Percentiles rank a stretch among this genome's conserved stretches.
These are phyloP conservation scores for Termitomyces sp. DNA, from an alignment of 768 basidiomycete genomes.

Conservation along the genomic window DNA sequence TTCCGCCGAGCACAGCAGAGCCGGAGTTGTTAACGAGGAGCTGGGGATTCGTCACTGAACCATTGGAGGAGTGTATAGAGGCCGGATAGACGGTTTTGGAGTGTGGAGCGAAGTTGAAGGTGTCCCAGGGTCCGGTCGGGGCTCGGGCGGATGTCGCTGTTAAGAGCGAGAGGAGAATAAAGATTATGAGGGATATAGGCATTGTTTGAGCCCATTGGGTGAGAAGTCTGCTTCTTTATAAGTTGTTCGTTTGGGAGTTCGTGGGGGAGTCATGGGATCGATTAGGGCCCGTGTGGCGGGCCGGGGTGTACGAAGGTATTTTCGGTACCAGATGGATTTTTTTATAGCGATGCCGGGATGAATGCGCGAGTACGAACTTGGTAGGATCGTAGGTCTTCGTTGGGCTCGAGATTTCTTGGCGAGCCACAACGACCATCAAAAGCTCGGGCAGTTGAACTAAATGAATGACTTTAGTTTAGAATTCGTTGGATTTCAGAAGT, in stretches of 20 bases:
- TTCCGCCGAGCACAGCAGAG: constrained; percentile 25
- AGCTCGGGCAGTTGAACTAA: too few relatives aligned
- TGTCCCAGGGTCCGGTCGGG: constrained; percentile 48
- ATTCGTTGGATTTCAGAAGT: too few relatives aligned
- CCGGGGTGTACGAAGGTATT: neutral
- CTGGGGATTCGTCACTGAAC: constrained; percentile 28
- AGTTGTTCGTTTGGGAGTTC: neutral
- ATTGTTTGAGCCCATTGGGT: neutral
- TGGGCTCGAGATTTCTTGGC: too few relatives aligned
- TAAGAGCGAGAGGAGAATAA: neutral
- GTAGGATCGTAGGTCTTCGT: too few relatives aligned
- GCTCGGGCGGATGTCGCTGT: constrained; percentile 21
- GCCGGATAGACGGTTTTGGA: constrained; percentile 43
- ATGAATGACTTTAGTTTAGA: too few relatives aligned
- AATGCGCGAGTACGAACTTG: too few relatives aligned
- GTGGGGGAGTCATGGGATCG: constrained; percentile 1
- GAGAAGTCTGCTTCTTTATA: neutral
- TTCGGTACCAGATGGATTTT: neutral
- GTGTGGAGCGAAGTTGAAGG: constrained; percentile 46
- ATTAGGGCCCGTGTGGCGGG: neutral
- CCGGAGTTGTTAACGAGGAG: constrained; percentile 31
- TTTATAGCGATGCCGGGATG: too few relatives aligned
- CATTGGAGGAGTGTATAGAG: constrained; percentile 33
- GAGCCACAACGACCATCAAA: too few relatives aligned
- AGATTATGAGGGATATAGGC: neutral